Base-by-base conservation (phyloP, 2,329 filamentous ascomycete genomes). In the Salinomyces thailandicus region DNA sequence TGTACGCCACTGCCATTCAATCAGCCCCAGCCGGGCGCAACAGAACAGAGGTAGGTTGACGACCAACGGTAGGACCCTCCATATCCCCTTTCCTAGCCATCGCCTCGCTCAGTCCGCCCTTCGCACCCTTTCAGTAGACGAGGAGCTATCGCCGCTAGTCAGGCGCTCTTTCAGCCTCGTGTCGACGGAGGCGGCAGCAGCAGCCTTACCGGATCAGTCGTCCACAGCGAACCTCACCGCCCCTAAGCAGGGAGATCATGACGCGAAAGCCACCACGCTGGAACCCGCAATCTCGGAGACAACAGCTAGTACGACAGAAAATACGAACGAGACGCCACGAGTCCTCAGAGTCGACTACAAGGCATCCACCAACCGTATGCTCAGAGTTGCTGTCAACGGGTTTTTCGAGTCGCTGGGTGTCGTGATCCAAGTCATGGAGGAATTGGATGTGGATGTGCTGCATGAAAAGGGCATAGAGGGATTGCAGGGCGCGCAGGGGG, bases 291-390 rank as follows among this genome's bases (percentile, higher is more conserved):
- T n/a, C 18, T 20, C 30, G 7, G 13, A 15, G 15, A 19, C 28
- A 29, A 12, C 3, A 30, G 14, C 11, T 16, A 15, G 39, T n/a
- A n/a, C n/a, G n/a, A n/a, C n/a, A n/a, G n/a, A n/a, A n/a, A n/a
- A 45, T 24, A 40, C 45, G 5, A 57, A 59, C 5, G 59, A 62
- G 17, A 50, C 54, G 22, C 62, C 63, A 49, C 71, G 64, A 1
- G 62, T 87, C 4, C 67, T 96, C 33, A 69, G 72, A 42, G 81
- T 84, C 7, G 73, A 81, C 42, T 96, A 96, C 63, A 73, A 71
- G 37, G 91, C 91, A 1, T 85, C 85, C 0, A 96, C 91, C 14
- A 94, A 95, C 58, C 80, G 91, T 49, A 96, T 96, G 89, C 71
- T 98, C 39, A 79, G 91, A 30, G 91, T 98, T 2, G 84, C 89